These are phyloP conservation scores for Calocybe cyanea DNA, from an alignment of 768 basidiomycete genomes.

Conservation along the genomic window DNA sequence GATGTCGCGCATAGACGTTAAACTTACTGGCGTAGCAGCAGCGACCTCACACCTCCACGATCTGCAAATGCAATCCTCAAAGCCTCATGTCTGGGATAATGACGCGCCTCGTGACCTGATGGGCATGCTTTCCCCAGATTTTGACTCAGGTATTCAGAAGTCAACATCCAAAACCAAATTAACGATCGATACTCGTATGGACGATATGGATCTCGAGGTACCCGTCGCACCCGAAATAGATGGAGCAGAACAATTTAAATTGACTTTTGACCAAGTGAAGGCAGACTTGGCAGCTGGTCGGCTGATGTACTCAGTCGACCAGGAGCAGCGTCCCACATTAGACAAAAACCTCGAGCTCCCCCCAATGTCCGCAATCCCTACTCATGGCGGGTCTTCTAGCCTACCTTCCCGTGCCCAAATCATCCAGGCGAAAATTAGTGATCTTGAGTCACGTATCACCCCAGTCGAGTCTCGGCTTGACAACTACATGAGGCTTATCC, in stretches of 20 bases:
- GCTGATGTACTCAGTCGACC: slow-evolving; percentile 22
- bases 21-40: slow-evolving; percentile 80
- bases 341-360: slow-evolving; percentile 2
- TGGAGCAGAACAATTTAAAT: slow-evolving; percentile 66
- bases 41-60: slow-evolving; percentile 82
- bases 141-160: slow-evolving; percentile 18
- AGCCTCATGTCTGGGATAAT: slow-evolving; percentile 38
- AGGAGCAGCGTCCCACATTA: slow-evolving; percentile 3
- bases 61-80: slow-evolving; percentile 37
- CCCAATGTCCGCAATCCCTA: slow-evolving; percentile 16
- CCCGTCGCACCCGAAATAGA: slow-evolving; percentile 54
- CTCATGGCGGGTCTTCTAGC: slow-evolving; percentile 24
- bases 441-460: slow-evolving; percentile 58
- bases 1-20: slow-evolving; percentile 66
- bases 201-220: slow-evolving; percentile 37
- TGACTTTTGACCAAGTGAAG: slow-evolving; percentile 85
- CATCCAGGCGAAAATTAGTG: slow-evolving; percentile 57
- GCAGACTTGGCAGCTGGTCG: slow-evolving; percentile 67
- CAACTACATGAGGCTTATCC: slow-evolving; percentile 63
- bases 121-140: slow-evolving; percentile 35
- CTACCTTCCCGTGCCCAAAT: slow-evolving; percentile 53
- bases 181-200: slow-evolving; percentile 24
- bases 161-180: slow-evolving; percentile 24
- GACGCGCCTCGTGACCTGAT: slow-evolving; percentile 36
- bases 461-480: slow-evolving; percentile 58